Conservation (phyloP, 2,329 filamentous ascomycete genomes). For the Exophiala aquamarina region DNA sequence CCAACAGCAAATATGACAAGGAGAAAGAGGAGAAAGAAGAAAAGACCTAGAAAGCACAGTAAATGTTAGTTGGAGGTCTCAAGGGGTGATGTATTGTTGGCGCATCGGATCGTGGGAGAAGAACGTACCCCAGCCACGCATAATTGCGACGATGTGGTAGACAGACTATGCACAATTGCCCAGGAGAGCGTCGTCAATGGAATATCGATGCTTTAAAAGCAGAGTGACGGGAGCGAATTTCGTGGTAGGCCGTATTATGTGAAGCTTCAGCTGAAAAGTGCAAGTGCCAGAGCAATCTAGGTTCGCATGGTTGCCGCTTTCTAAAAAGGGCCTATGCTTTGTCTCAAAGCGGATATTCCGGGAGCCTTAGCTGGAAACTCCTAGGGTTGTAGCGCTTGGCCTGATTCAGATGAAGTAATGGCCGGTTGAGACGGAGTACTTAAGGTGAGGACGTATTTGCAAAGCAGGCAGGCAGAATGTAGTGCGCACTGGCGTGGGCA, state of each 20-base stretch:
- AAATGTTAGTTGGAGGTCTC: no score
- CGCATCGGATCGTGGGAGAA: not conserved
- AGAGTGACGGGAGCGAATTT: not conserved
- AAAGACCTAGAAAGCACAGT: constrained; percentile 49
- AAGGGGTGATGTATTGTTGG: no score
- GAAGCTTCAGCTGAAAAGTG: not conserved
- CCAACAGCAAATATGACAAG: constrained; percentile 57
- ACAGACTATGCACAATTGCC: not conserved
- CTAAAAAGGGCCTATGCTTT: not conserved
- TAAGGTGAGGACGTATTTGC: no score
- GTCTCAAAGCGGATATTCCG: no score
- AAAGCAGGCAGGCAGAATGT: no score
- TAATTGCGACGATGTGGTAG: constrained; percentile 7
- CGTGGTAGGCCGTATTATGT: not conserved
- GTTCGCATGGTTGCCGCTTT: constrained; percentile 1
- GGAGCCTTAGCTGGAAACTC: no score
- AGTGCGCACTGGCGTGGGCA: no score
- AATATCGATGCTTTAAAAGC: not conserved
- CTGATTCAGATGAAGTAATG: no score
- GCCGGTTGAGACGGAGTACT: no score
- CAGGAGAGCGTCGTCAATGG: no score
- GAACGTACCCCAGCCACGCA: constrained; percentile 24
- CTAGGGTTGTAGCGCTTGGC: no score
- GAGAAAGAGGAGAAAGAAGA: constrained; percentile 72
- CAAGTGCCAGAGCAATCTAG: not conserved